Evolutionary conservation across 495 filamentous ascomycete genomes (phyloP).

Genomic region (Aspergillus avenaceus): DNA sequence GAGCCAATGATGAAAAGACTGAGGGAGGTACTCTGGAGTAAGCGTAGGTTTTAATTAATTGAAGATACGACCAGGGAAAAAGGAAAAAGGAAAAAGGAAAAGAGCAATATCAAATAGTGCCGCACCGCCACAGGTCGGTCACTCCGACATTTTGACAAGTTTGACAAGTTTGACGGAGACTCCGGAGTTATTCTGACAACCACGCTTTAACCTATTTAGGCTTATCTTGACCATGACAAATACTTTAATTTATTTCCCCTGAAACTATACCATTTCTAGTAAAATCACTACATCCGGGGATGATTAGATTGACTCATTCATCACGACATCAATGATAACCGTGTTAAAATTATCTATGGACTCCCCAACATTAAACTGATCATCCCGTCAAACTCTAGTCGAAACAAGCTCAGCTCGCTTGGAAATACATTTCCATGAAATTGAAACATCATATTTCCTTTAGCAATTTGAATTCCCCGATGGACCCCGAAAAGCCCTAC

Average conservation of each 20-base stretch:
- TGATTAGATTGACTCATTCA: not conserved
- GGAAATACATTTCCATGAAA: not conserved
- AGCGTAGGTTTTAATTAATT: not conserved
- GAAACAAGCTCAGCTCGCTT: too few species aligned
- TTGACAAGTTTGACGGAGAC: not conserved
- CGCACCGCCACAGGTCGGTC: conserved; percentile 11
- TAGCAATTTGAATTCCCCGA: not conserved
- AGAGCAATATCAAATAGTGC: not conserved
- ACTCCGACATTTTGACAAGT: conserved; percentile 2
- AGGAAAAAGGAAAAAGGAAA: not conserved
- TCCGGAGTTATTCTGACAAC: too few species aligned
- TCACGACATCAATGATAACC: not conserved
- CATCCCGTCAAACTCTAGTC: too few species aligned
- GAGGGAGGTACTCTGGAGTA: not conserved
- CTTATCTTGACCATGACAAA: not conserved
- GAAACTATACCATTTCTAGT: not conserved
- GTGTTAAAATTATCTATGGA: not conserved
- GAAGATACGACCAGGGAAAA: not conserved
- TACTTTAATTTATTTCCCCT: not conserved
- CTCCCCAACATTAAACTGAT: too few species aligned
- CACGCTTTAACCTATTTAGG: not conserved
- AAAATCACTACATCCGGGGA: not conserved
- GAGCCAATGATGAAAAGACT: not conserved
- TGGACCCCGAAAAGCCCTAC: not conserved
- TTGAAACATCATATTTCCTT: not conserved